Base-by-base conservation (phyloP, 2,329 filamentous ascomycete genomes). In the Pseudogymnoascus sp. region DNA sequence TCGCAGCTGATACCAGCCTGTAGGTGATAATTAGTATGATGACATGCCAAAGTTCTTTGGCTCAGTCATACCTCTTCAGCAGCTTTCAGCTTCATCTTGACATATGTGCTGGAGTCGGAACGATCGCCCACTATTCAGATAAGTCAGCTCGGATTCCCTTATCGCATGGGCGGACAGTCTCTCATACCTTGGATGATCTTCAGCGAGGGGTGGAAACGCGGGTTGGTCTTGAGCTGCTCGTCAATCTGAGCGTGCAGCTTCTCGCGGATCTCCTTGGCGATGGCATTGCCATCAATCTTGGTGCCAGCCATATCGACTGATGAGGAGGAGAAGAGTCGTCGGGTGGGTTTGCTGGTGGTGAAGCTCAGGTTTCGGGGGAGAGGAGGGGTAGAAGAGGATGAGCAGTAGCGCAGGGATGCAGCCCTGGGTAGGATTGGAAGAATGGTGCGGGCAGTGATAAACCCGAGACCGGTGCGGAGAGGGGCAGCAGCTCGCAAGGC, bases 21-120 rank as follows among this genome's bases (percentile, higher is more conserved):
- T n/a, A 64, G 59, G 55, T 58, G 59, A 66, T 62, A 67, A 65
- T 72, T 39, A 58, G 31, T 59, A 40, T 18, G 10, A 3, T 21
- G 25, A 42, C 52, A 60, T 1, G 10, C 40, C 15, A 40, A 58
- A 67, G 65, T 63, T 62, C 65, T 62, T 58, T 37, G 36, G 52
- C 8, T 35, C 6, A 59, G 36, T 45, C 59, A 69, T 79, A 92
- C 89, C 83, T 97, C 94, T 74, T 90, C 81, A 63, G 94, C 94
- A 67, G 94, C 94, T 83, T 97, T 99, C 72, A 97, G 80, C 81
- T 99, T 99, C 94, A 99, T 99, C 78, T 92, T 92, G 77, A 99
- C 93, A 89, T 99, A 99, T 60, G 93, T 97, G 95, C 90, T 88
- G 37, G 92, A 97, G 78, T 99, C 94, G 68, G 90, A 90, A 70